Conservation (phyloP, 371 early-diverging fungal species). For the Lichtheimia corymbifera region DNA sequence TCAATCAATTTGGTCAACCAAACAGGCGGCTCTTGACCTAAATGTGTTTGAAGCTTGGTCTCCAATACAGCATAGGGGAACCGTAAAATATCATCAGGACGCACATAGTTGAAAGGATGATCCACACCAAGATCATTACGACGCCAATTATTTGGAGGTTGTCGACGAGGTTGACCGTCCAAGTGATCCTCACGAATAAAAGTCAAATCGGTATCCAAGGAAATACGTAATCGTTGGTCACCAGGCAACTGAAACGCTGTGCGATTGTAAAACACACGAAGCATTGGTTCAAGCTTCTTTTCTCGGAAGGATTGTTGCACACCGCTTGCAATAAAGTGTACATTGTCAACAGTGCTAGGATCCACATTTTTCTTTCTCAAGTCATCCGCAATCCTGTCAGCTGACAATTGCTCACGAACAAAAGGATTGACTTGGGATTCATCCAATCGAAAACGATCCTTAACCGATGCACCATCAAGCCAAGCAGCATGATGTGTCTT, state of each 20-base stretch:
- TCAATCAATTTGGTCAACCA: constrained; percentile 91
- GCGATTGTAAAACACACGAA: constrained; percentile 91
- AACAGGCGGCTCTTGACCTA: constrained; percentile 83
- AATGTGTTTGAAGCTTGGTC: constrained; percentile 74
- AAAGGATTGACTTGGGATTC: constrained; percentile 35
- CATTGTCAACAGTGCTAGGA: constrained; percentile 68
- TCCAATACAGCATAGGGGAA: constrained; percentile 34
- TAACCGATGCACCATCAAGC: constrained; percentile 88
- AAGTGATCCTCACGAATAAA: constrained; percentile 83
- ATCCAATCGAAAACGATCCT: constrained; percentile 48
- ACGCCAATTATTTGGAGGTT: constrained; percentile 85
- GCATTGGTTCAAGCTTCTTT: constrained; percentile 74
- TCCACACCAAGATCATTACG: constrained; percentile 81
- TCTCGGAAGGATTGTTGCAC: constrained; percentile 68
- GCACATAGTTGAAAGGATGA: constrained; percentile 83
- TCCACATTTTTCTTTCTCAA: constrained; percentile 67
- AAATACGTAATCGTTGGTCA: constrained; percentile 88
- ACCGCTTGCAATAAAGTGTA: constrained; percentile 67
- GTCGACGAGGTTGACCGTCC: constrained; percentile 51
- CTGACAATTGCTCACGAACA: constrained; percentile 79
- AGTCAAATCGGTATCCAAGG: constrained; percentile 90
- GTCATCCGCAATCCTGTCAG: constrained; percentile 79
- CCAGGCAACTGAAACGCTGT: constrained; percentile 96
- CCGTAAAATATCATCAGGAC: constrained; percentile 57
- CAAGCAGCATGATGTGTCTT: constrained; percentile 89